Base-by-base conservation (phyloP, 495 filamentous ascomycete genomes). In the Endocarpon pusillum region DNA sequence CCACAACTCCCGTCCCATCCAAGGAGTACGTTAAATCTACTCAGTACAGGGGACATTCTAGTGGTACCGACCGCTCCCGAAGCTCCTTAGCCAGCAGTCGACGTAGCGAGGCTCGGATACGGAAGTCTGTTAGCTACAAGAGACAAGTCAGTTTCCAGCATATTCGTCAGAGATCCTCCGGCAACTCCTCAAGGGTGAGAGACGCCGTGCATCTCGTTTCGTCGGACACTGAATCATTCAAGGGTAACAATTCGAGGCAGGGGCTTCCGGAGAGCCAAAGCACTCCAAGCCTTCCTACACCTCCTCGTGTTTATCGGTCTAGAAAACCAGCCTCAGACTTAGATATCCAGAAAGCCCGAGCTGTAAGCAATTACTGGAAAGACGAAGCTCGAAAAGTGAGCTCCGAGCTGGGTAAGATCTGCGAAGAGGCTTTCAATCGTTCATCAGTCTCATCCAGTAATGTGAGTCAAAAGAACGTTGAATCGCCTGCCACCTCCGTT, bases 91-190 rank as follows among this genome's bases (percentile, higher is more conserved):
- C 62, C 11, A 77, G 70, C 48, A 80, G 78, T 4, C 71, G 71
- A 33, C 60, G 59, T 28, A 76, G 67, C 39, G 59, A 66, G 19
- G 65, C 69, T 33, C 57, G 38, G 39, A n/a, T 31, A 38, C 20
- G 53, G 55, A 26, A 64, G 66, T 37, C 68, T 18, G 61, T 59
- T 27, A 74, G 75, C 37, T 67, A 73, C 44, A 87, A 72, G 46
- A 73, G 85, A 6, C 74, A 72, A 35, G 77, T 94, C n/a, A 78
- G 75, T 47, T 96, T 96, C 45, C 67, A 64, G 2, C 75, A 80
- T 41, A 42, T 63, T 4, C 58, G 54, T 32, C 63, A 55, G 33
- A 53, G 57, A 5, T 61, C 63, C 2, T 53, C 57, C 18, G 52
- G 62, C 4, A 14, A 17, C 12, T 31, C 28, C 14, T n/a, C n/a